Percentiles rank a stretch among this genome's conserved stretches.
phyloP scores from a whole-genome alignment of 306 rosid species.

The Cicer bijugum region DNA sequence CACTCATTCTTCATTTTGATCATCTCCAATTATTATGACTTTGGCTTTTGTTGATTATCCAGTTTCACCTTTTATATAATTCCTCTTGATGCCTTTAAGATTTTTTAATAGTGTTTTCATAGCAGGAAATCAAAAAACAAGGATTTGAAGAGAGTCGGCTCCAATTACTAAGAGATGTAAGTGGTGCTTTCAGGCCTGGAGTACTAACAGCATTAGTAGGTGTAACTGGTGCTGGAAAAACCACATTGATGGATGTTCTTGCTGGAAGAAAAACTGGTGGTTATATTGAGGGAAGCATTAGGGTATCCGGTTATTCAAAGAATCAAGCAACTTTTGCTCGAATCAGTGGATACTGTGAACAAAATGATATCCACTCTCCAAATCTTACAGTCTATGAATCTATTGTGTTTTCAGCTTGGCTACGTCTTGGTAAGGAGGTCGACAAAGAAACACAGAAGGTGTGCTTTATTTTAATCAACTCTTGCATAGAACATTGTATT shows the following conservation, averaged over 20 bases:
- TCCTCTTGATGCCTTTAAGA: conserved; percentile 12
- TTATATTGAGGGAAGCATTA: conserved; percentile 59
- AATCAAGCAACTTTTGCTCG: conserved; percentile 62
- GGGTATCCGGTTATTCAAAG: conserved; percentile 60
- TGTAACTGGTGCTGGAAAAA: conserved; percentile 69
- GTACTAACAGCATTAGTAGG: conserved; percentile 61
- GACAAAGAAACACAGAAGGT: conserved; percentile 52
- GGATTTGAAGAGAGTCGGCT: conserved; percentile 52
- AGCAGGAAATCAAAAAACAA: conserved; percentile 55
- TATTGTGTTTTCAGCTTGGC: conserved; percentile 56
- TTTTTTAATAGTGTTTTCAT: conserved; percentile 26
- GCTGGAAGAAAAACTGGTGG: conserved; percentile 67
- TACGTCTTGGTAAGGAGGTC: conserved; percentile 55
- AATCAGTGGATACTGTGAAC: conserved; percentile 62
- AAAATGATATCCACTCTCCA: conserved; percentile 62
- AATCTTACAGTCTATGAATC: conserved; percentile 58
- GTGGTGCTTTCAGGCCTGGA: conserved; percentile 63
- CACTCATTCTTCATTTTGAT: conserved; percentile 25
- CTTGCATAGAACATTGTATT: conserved; percentile 1
- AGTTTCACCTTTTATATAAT: conserved; percentile 19
- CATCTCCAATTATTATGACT: conserved; percentile 27
- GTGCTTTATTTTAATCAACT: conserved; percentile 33
- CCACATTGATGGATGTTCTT: conserved; percentile 67
- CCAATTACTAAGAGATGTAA: conserved; percentile 52
- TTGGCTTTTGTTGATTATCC: neutral